Evolutionary conservation across 2,329 filamentous ascomycete genomes (phyloP).

Genomic region (Plectosphaerella cucumerina): DNA sequence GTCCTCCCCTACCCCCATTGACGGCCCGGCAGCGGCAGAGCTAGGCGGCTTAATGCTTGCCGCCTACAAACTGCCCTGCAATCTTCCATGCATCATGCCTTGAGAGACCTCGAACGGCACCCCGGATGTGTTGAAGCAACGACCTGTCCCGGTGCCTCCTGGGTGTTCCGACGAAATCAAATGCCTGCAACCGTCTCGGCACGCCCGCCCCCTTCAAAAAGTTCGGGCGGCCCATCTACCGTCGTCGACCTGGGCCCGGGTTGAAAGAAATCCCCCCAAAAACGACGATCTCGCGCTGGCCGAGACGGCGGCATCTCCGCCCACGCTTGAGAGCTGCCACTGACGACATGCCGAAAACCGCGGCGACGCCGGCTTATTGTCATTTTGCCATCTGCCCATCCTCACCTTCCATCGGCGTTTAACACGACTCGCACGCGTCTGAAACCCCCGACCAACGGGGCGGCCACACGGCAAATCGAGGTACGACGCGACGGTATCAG

Average conservation of each 20-base stretch:
- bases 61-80: not conserved
- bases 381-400: too few species aligned
- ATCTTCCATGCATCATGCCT: not conserved
- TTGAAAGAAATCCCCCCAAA: not conserved
- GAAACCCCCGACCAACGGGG: too few species aligned
- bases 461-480: too few species aligned
- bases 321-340: not conserved
- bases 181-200: not conserved
- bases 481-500: too few species aligned
- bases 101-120: not conserved
- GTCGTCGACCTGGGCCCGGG: not conserved
- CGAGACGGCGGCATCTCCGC: not conserved
- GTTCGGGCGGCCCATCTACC: not conserved
- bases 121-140: not conserved
- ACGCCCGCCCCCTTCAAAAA: too few species aligned
- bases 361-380: too few species aligned
- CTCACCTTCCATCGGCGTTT: too few species aligned
- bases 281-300: not conserved
- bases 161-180: too few species aligned
- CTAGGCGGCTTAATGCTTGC: too few species aligned
- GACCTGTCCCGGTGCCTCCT: not conserved
- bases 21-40: not conserved
- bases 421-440: too few species aligned
- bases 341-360: not conserved
- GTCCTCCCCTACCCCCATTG: not conserved